phyloP scores from a whole-genome alignment of 805 yeast genomes.

The Yamadazyma phyllophila region DNA sequence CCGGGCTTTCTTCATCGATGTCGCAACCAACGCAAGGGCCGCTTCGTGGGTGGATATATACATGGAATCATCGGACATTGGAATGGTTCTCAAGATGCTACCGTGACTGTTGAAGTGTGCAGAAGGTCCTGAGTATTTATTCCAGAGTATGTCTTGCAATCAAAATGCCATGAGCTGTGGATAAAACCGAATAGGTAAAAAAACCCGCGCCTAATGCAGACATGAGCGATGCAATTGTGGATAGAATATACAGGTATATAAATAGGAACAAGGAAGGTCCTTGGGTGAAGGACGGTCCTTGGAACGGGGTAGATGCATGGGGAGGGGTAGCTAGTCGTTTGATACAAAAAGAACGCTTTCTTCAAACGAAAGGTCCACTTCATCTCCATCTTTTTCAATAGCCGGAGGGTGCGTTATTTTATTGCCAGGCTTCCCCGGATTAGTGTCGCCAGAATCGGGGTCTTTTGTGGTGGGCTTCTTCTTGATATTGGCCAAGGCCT shows the following conservation, averaged over 20 bases:
- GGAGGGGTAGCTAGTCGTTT: neutral
- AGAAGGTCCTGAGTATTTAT: neutral
- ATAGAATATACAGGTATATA: too few relatives aligned
- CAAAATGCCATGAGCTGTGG: neutral
- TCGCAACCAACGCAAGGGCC: conserved; percentile 81
- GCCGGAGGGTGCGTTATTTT: conserved; percentile 5
- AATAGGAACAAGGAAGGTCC: too few relatives aligned
- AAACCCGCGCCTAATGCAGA: neutral
- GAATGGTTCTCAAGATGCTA: too few relatives aligned
- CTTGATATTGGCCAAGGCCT: conserved; percentile 26
- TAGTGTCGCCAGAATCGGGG: neutral
- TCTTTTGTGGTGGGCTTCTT: neutral
- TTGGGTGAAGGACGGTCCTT: too few relatives aligned
- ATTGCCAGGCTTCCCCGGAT: neutral
- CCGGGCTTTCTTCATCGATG: conserved; percentile 80
- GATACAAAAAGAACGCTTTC: conserved; percentile 3
- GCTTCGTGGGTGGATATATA: conserved; percentile 79
- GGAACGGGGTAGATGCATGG: neutral
- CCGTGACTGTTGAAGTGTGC: conserved; percentile 8
- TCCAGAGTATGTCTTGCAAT: neutral
- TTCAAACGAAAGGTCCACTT: neutral
- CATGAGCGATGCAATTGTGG: too few relatives aligned
- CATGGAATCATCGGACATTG: conserved; percentile 15
- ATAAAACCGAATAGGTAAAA: too few relatives aligned
- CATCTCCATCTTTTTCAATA: neutral